phyloP scores from a whole-genome alignment of 805 yeast genomes.

The Candida andamanensis region DNA sequence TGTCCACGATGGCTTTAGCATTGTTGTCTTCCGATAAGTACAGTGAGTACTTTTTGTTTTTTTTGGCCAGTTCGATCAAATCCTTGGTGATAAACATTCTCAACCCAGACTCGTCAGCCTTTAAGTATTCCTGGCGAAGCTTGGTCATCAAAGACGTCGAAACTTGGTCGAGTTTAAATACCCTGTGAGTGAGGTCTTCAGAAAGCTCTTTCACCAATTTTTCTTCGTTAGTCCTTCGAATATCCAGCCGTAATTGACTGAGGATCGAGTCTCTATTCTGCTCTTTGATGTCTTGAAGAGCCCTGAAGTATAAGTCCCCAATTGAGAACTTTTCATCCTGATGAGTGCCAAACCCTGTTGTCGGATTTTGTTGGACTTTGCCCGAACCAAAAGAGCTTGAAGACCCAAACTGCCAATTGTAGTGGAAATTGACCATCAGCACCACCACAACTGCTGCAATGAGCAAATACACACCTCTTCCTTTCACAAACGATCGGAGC shows the following conservation, averaged over 20 bases:
- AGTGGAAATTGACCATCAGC: too few relatives aligned
- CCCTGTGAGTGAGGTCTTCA: slow-evolving; percentile 10
- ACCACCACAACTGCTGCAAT: too few relatives aligned
- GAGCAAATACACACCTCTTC: too few relatives aligned
- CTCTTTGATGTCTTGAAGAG: too few relatives aligned
- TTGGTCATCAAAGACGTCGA: slow-evolving; percentile 11
- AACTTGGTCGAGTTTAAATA: slow-evolving; percentile 10
- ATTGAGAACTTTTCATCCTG: too few relatives aligned
- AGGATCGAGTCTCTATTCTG: slow-evolving; percentile 9
- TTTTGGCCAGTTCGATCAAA: slow-evolving; percentile 8
- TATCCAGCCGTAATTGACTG: slow-evolving; percentile 6
- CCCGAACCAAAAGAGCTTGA: too few relatives aligned
- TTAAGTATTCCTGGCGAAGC: slow-evolving; percentile 12
- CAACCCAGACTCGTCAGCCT: slow-evolving; percentile 7
- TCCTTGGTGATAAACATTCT: slow-evolving; percentile 12
- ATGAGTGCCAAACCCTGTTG: too few relatives aligned
- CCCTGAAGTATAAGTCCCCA: too few relatives aligned
- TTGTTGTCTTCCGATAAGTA: not conserved
- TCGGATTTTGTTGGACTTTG: too few relatives aligned
- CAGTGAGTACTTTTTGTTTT: slow-evolving; percentile 1
- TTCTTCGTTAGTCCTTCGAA: slow-evolving; percentile 1
- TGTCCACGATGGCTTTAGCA: too few relatives aligned
- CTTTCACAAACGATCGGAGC: too few relatives aligned
- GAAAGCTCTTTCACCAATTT: slow-evolving; percentile 4
- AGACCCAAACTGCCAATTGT: too few relatives aligned